Evolutionary conservation across 2,329 filamentous ascomycete genomes (phyloP).

Genomic region (Pseudocercospora pini-densiflorae): DNA sequence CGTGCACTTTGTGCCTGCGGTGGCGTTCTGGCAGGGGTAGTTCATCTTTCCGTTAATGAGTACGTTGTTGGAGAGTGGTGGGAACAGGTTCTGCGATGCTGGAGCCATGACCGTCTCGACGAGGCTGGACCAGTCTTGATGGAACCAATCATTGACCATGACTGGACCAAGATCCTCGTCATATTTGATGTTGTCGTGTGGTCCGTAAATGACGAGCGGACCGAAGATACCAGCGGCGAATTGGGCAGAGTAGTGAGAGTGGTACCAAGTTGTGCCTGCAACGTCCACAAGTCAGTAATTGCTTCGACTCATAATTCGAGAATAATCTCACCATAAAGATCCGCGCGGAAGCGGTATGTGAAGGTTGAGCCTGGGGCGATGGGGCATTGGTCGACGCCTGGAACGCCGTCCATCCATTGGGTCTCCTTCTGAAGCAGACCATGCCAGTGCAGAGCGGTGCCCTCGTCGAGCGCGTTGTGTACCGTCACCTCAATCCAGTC

Average conservation of each 20-base stretch:
- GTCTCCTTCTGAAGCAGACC: conserved; percentile 56
- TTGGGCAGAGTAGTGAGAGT: conserved; percentile 49
- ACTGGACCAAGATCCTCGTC: conserved; percentile 51
- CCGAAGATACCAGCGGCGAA: conserved; percentile 48
- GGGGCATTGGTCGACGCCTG: conserved; percentile 52
- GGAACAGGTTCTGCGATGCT: conserved; percentile 22
- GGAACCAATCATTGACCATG: conserved; percentile 51
- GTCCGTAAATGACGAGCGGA: conserved; percentile 50
- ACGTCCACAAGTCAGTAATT: conserved; percentile 31
- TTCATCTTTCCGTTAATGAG: conserved; percentile 36
- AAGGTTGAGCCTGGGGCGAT: conserved; percentile 44
- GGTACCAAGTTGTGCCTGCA: conserved; percentile 40
- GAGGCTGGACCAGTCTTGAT: conserved; percentile 39
- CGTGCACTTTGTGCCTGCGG: conserved; percentile 33
- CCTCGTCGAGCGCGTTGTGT: conserved; percentile 44
- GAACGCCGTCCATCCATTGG: conserved; percentile 57
- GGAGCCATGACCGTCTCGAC: conserved; percentile 40
- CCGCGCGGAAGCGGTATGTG: conserved; percentile 46
- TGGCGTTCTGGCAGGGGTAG: conserved; percentile 39
- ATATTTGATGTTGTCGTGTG: conserved; percentile 45
- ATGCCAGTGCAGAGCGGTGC: conserved; percentile 59
- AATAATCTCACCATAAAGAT: conserved; percentile 44
- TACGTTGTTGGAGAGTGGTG: conserved; percentile 37
- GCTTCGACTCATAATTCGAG: conserved; percentile 22
- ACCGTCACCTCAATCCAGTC: conserved; percentile 43